Conservation (phyloP, 176 grass and related monocot genomes). For the Oropetium thomaeum region DNA sequence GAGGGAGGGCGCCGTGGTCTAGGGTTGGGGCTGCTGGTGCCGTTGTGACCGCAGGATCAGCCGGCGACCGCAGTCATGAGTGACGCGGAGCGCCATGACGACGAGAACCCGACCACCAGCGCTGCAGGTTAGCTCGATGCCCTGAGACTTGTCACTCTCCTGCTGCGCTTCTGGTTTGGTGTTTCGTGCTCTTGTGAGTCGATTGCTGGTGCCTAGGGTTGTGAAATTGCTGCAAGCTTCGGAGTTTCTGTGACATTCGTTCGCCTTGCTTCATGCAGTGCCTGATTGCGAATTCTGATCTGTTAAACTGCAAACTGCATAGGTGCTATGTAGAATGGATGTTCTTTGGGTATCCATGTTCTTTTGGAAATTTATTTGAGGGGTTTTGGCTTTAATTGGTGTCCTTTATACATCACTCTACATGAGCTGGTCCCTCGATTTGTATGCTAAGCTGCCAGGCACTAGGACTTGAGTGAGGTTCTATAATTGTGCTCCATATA, state of each 20-base stretch:
- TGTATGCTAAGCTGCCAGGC: neutral
- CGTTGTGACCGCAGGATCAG: neutral
- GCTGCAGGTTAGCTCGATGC: slow-evolving; percentile 39
- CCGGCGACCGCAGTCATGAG: slow-evolving; percentile 24
- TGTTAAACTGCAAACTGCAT: neutral
- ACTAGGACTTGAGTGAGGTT: no score
- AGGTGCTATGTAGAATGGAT: neutral
- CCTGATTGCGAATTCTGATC: neutral
- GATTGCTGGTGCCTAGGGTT: slow-evolving; percentile 12
- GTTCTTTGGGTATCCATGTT: no score
- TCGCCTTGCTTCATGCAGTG: no score
- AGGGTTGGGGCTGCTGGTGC: slow-evolving; percentile 39
- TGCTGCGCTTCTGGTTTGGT: neutral
- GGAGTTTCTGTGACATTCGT: neutral
- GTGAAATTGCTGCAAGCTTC: neutral
- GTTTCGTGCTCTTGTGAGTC: neutral
- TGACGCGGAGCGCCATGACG: slow-evolving; percentile 38
- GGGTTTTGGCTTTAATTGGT: neutral
- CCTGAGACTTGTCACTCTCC: neutral
- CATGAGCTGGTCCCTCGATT: neutral
- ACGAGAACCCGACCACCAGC: slow-evolving; percentile 30
- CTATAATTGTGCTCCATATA: neutral
- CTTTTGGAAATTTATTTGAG: neutral
- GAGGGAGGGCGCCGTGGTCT: neutral
- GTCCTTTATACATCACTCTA: no score